Evolutionary conservation across 306 rosid genomes (phyloP).

Genomic region (Castanopsis chinensis): DNA sequence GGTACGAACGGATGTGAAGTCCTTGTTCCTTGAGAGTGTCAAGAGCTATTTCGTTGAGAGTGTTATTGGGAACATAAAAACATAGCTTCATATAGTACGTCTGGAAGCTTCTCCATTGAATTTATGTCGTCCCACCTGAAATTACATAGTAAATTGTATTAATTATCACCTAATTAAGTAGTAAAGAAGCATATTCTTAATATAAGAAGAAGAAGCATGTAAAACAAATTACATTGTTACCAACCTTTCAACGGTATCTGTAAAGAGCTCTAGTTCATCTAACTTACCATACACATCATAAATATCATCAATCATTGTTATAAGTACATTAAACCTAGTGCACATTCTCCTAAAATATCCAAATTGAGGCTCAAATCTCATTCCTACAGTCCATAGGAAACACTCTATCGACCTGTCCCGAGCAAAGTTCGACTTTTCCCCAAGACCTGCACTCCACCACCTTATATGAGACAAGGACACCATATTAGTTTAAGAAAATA

Average conservation of each 20-base stretch:
- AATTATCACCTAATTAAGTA: too few species aligned
- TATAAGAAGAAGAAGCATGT: too few species aligned
- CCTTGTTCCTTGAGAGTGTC: neutral
- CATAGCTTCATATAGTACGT: constrained; percentile 23
- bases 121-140: constrained; percentile 17
- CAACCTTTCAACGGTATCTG: neutral
- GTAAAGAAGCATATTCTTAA: too few species aligned
- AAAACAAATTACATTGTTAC: neutral
- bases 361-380: neutral
- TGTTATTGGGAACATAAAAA: neutral
- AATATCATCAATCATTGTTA: neutral
- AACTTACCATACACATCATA: neutral
- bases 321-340: neutral
- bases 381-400: constrained; percentile 1
- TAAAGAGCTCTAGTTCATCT: neutral
- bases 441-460: constrained; percentile 18
- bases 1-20: neutral
- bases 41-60: constrained; percentile 6
- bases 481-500: neutral
- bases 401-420: constrained; percentile 3
- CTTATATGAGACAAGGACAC: neutral
- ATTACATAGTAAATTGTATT: neutral
- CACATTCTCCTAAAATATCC: neutral
- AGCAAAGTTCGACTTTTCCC: constrained; percentile 8
- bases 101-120: constrained; percentile 13